These are phyloP conservation scores for Metarhizium rileyi DNA, from an alignment of 2,329 filamentous ascomycete genomes.

Conservation along the genomic window DNA sequence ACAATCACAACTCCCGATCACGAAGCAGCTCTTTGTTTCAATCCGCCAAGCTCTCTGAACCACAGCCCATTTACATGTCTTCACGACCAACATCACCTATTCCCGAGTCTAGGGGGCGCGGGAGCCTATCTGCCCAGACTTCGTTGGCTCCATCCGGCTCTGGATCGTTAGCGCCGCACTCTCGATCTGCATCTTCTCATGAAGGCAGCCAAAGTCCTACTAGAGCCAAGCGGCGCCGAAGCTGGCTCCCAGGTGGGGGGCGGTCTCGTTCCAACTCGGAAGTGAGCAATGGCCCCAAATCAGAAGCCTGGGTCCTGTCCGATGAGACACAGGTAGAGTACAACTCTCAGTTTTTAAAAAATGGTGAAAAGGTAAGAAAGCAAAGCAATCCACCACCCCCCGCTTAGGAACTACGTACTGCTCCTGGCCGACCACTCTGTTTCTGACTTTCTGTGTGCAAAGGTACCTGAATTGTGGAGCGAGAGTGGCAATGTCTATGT, in stretches of 20 bases:
- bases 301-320: constrained; percentile 45
- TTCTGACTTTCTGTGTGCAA: background rate
- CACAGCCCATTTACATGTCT: constrained; percentile 14
- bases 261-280: constrained; percentile 43
- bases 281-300: constrained; percentile 12
- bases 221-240: constrained; percentile 37
- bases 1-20: constrained; percentile 14
- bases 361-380: constrained; percentile 42
- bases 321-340: constrained; percentile 45
- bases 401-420: too few relatives aligned
- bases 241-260: constrained; percentile 41
- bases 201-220: constrained; percentile 34
- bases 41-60: constrained; percentile 12
- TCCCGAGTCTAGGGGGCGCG: constrained; percentile 28
- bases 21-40: constrained; percentile 26
- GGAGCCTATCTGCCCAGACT: constrained; percentile 40
- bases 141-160: constrained; percentile 6
- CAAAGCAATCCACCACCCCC: background rate
- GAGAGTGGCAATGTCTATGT: constrained; percentile 48
- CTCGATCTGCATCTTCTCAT: constrained; percentile 15
- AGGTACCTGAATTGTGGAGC: constrained; percentile 60
- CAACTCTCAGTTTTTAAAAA: constrained; percentile 39
- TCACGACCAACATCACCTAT: constrained; percentile 22
- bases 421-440: background rate
- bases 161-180: constrained; percentile 16